These are phyloP conservation scores for Pyrus hybrid DNA, from an alignment of 331 rosid genomes.

Conservation along the genomic window DNA sequence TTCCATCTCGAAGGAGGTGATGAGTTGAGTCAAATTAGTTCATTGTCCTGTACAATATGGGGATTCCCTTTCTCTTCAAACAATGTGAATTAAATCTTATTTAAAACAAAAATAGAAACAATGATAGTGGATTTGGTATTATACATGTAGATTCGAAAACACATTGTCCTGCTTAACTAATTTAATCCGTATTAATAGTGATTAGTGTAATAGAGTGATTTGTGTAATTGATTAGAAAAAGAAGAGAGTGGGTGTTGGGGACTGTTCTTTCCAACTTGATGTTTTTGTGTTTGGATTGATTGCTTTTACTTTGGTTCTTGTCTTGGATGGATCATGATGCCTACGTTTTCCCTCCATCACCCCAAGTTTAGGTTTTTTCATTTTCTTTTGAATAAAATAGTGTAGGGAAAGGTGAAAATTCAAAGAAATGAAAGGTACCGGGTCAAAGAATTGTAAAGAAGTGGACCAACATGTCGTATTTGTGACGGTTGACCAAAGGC, in stretches of 20 bases:
- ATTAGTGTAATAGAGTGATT: too few relatives aligned
- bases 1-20: conserved; percentile 48
- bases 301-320: conserved; percentile 35
- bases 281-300: conserved; percentile 7
- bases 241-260: too few relatives aligned
- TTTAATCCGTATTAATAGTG: too few relatives aligned
- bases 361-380: neutral
- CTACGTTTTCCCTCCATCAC: conserved; percentile 6
- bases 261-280: neutral
- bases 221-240: too few relatives aligned
- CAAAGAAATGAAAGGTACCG: conserved; percentile 32
- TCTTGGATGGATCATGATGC: conserved; percentile 30
- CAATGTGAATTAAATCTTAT: conserved; percentile 13
- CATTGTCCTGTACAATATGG: conserved; percentile 36
- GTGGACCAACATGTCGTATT: conserved; percentile 63
- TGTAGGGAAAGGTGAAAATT: neutral
- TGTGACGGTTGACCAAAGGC: conserved; percentile 59
- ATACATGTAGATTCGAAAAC: neutral
- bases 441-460: conserved; percentile 65
- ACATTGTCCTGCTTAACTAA: too few relatives aligned
- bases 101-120: conserved; percentile 4
- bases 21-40: conserved; percentile 25
- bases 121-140: conserved; percentile 56
- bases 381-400: neutral
- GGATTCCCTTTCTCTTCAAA: conserved; percentile 15